phyloP scores from a whole-genome alignment of 257 asterid species.

The Petunia axillaris region DNA sequence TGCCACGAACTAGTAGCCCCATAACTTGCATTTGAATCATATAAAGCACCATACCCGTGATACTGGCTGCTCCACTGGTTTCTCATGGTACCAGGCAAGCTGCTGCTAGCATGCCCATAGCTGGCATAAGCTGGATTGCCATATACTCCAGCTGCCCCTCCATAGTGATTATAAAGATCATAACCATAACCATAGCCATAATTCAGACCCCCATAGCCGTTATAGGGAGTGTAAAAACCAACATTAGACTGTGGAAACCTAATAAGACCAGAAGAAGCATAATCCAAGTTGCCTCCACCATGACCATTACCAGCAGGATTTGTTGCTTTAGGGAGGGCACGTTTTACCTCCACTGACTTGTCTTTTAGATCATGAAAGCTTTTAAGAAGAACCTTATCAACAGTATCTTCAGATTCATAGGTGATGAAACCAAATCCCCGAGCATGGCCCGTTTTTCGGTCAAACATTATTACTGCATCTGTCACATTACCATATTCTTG shows the following conservation, averaged over 20 bases:
- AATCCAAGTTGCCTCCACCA: constrained; percentile 64
- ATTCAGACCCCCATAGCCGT: constrained; percentile 58
- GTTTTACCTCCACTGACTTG: constrained; percentile 91
- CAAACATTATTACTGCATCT: constrained; percentile 87
- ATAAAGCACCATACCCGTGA: constrained; percentile 60
- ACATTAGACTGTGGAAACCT: constrained; percentile 57
- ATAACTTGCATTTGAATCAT: constrained; percentile 43
- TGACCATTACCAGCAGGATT: constrained; percentile 66
- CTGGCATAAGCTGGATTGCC: constrained; percentile 53
- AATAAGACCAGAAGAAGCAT: constrained; percentile 63
- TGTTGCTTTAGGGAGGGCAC: constrained; percentile 88
- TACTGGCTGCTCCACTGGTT: constrained; percentile 68
- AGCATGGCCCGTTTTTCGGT: constrained; percentile 88
- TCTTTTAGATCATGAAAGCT: constrained; percentile 78
- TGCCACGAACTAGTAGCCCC: constrained; percentile 65
- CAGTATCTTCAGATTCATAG: constrained; percentile 88
- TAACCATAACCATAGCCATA: constrained; percentile 48
- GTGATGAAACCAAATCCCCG: constrained; percentile 93
- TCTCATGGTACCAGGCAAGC: constrained; percentile 56
- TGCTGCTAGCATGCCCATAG: constrained; percentile 62
- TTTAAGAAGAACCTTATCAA: constrained; percentile 83
- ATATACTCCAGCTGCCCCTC: constrained; percentile 59
- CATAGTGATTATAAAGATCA: constrained; percentile 19
- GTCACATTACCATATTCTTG: constrained; percentile 76
- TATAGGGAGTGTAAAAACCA: constrained; percentile 50